These are phyloP conservation scores for Flueggea neowawraea DNA, from an alignment of 441 rosid genomes.

Conservation along the genomic window DNA sequence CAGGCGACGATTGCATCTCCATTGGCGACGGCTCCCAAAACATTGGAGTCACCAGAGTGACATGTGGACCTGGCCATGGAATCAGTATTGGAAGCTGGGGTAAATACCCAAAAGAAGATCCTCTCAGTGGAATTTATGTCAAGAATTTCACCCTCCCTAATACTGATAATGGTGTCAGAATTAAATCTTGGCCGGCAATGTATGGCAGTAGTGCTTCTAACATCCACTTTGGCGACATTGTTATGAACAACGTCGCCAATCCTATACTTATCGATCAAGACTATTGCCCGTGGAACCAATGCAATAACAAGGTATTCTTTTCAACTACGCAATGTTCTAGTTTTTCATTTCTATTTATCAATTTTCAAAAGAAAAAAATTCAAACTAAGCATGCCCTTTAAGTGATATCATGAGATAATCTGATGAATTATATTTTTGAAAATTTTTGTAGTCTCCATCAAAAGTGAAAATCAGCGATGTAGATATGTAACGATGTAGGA, in stretches of 20 bases:
- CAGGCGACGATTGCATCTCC: conserved; percentile 53
- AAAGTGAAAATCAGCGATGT: no score
- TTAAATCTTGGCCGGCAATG: conserved; percentile 45
- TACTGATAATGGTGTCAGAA: conserved; percentile 42
- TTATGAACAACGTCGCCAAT: conserved; percentile 29
- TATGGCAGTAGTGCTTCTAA: conserved; percentile 12
- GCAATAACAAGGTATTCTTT: conserved; percentile 22
- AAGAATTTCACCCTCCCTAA: conserved; percentile 30
- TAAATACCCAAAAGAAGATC: conserved; percentile 21
- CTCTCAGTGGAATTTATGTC: conserved; percentile 29
- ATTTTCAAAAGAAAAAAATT: no score
- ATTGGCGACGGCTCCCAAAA: conserved; percentile 37
- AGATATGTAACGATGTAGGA: no score
- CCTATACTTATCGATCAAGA: conserved; percentile 47
- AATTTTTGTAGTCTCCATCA: no score
- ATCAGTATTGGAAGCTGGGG: conserved; percentile 54
- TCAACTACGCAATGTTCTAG: not conserved
- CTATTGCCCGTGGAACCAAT: conserved; percentile 39
- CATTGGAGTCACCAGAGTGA: conserved; percentile 18
- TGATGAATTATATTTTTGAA: no score
- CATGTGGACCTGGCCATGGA: conserved; percentile 59
- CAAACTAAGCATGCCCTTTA: no score
- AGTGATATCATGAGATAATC: no score
- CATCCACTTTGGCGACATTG: conserved; percentile 37
- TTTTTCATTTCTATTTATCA: no score